These are phyloP conservation scores for Ophiocordyceps camponoti-leonardi DNA, from an alignment of 2,329 filamentous ascomycete species.

Conservation along the genomic window DNA sequence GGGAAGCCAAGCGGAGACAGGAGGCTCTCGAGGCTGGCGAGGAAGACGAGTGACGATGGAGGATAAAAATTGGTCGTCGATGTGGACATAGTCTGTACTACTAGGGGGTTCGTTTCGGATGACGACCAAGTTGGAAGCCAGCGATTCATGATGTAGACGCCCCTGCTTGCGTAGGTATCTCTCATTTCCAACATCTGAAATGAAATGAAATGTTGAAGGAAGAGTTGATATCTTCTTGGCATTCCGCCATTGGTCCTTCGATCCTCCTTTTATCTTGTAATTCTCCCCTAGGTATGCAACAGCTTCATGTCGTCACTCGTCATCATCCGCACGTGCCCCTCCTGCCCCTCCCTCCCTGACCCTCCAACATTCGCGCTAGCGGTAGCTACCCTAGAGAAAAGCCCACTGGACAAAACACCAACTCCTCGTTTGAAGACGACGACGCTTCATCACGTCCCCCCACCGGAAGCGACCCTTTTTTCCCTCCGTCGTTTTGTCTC, in stretches of 20 bases:
- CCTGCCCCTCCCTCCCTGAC: neutral
- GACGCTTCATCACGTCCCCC: too few relatives aligned
- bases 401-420: too few relatives aligned
- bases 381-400: too few relatives aligned
- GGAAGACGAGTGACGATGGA: conserved; percentile 21
- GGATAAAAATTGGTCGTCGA: conserved; percentile 14
- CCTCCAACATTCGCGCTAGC: too few relatives aligned
- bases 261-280: too few relatives aligned
- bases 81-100: too few relatives aligned
- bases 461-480: too few relatives aligned
- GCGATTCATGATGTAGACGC: neutral
- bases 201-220: neutral
- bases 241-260: neutral
- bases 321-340: neutral
- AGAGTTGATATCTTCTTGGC: neutral
- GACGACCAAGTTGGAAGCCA: neutral
- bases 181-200: neutral
- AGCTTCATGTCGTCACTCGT: neutral
- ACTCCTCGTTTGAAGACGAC: too few relatives aligned
- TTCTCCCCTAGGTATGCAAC: too few relatives aligned
- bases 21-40: conserved; percentile 33
- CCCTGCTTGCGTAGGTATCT: conserved; percentile 2
- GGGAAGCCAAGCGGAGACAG: conserved; percentile 38
- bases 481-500: too few relatives aligned
- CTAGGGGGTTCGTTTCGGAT: neutral